phyloP scores from a whole-genome alignment of 139 green algal genomes.

The Penium margaritaceum region DNA sequence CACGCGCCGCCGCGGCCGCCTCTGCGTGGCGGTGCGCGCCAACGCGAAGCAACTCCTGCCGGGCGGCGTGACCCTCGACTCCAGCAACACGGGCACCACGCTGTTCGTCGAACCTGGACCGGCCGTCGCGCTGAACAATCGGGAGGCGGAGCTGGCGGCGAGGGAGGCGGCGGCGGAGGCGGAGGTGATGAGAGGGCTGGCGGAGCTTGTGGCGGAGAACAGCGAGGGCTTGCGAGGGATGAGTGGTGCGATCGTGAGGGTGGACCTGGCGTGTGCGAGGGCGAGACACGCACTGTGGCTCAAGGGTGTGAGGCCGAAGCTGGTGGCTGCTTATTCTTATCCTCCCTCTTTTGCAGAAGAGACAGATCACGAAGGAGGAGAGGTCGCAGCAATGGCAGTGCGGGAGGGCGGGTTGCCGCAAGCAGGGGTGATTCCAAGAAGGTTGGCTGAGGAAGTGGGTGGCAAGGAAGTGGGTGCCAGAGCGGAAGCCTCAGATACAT shows the following conservation, averaged over 20 bases:
- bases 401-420: too few relatives aligned
- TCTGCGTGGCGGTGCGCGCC: slow-evolving; percentile 33
- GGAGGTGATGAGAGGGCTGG: slow-evolving; percentile 11
- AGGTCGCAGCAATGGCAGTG: too few relatives aligned
- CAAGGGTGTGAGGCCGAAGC: slow-evolving; percentile 11
- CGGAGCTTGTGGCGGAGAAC: slow-evolving; percentile 12
- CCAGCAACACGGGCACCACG: slow-evolving; percentile 41
- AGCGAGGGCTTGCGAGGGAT: slow-evolving; percentile 3
- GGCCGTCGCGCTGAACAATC: slow-evolving; percentile 36
- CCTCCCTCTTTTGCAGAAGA: not conserved
- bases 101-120: slow-evolving; percentile 33
- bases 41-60: too few relatives aligned
- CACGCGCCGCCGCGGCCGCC: too few relatives aligned
- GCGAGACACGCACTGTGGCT: slow-evolving; percentile 47
- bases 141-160: slow-evolving; percentile 26
- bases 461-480: too few relatives aligned
- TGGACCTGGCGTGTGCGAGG: slow-evolving; percentile 44
- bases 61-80: slow-evolving; percentile 25
- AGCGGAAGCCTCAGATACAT: too few relatives aligned
- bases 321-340: not conserved
- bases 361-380: not conserved
- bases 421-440: too few relatives aligned
- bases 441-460: too few relatives aligned
- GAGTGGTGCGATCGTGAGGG: slow-evolving; percentile 9
- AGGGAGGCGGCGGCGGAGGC: slow-evolving; percentile 28